phyloP scores from a whole-genome alignment of 768 basidiomycete genomes.

The Leccinum olivaceopallidum region DNA sequence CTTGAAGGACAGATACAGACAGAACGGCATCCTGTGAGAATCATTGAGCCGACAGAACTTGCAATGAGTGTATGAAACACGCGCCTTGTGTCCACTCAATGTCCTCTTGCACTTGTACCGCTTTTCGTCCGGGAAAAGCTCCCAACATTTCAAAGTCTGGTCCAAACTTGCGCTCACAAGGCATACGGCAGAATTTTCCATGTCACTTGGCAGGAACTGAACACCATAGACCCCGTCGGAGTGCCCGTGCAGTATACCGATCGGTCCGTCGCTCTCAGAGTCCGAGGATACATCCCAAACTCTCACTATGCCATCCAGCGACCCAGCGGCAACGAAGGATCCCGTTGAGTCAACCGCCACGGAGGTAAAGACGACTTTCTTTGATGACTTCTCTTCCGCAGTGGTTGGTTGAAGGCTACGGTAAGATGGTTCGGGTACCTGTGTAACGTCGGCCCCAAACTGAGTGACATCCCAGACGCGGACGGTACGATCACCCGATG shows the following conservation, averaged over 20 bases:
- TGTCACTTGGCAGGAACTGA: slow-evolving; percentile 29
- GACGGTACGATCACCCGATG: slow-evolving; percentile 38
- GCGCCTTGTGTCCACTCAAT: slow-evolving; percentile 31
- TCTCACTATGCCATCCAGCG: slow-evolving; percentile 51
- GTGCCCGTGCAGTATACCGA: slow-evolving; percentile 28
- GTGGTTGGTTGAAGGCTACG: slow-evolving; percentile 23
- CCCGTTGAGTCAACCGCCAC: slow-evolving; percentile 34
- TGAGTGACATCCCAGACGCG: slow-evolving; percentile 36
- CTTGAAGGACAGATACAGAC: slow-evolving; percentile 32
- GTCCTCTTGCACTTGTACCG: slow-evolving; percentile 32
- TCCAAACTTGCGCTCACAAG: slow-evolving; percentile 35
- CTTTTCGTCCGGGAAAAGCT: slow-evolving; percentile 34
- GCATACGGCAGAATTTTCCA: slow-evolving; percentile 27
- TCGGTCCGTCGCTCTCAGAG: slow-evolving; percentile 21
- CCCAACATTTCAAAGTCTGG: slow-evolving; percentile 44
- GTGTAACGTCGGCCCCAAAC: slow-evolving; percentile 21
- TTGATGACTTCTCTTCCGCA: slow-evolving; percentile 15
- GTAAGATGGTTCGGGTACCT: slow-evolving; percentile 18
- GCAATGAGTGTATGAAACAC: not conserved
- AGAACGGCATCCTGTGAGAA: slow-evolving; percentile 32
- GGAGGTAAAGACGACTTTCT: slow-evolving; percentile 32
- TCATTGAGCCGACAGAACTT: slow-evolving; percentile 1
- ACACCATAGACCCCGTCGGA: slow-evolving; percentile 32
- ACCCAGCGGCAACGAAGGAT: slow-evolving; percentile 50
- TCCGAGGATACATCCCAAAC: slow-evolving; percentile 51